These are phyloP conservation scores for Trichocomaceae sp. DNA, from an alignment of 2,329 filamentous ascomycete genomes.

Conservation along the genomic window DNA sequence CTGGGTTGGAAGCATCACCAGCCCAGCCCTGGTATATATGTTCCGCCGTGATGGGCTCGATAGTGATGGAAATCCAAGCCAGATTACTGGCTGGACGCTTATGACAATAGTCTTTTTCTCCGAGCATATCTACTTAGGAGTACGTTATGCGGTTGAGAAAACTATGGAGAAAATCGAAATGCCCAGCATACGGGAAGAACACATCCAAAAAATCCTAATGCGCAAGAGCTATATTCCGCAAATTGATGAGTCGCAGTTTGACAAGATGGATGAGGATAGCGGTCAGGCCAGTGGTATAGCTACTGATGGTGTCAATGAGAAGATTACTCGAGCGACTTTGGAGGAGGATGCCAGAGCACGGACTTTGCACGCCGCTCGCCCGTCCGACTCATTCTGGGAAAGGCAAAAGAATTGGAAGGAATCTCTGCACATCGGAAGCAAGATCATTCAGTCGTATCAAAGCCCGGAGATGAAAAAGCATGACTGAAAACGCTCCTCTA, in stretches of 20 bases:
- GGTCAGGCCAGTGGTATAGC: slow-evolving; percentile 3
- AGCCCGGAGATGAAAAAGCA: slow-evolving; percentile 29
- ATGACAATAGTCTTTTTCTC: slow-evolving; percentile 76
- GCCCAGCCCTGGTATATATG: slow-evolving; percentile 79
- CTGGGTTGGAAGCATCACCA: slow-evolving; percentile 88
- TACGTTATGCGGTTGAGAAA: slow-evolving; percentile 64
- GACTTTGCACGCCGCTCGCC: slow-evolving; percentile 27
- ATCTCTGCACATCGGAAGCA: slow-evolving; percentile 33
- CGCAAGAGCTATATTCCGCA: slow-evolving; percentile 68
- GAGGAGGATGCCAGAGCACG: slow-evolving; percentile 37
- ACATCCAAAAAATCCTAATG: slow-evolving; percentile 70
- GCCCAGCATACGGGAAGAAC: slow-evolving; percentile 77
- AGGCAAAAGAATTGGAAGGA: slow-evolving; percentile 41
- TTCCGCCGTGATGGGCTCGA: slow-evolving; percentile 63
- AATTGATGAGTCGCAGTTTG: slow-evolving; percentile 16
- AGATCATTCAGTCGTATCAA: slow-evolving; percentile 33
- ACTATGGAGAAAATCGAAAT: slow-evolving; percentile 76
- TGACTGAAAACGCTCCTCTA: slow-evolving; percentile 19
- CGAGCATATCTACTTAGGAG: slow-evolving; percentile 81
- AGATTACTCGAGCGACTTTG: slow-evolving; percentile 32
- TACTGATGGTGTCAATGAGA: slow-evolving; percentile 12
- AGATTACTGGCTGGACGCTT: slow-evolving; percentile 72
- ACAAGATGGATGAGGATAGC: slow-evolving; percentile 20
- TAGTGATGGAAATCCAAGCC: slow-evolving; percentile 39
- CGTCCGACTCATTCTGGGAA: slow-evolving; percentile 38